A percentile compares a stretch with the other conserved stretches of the same genome.
phyloP scores from a whole-genome alignment of 129 eudicot species.

The Lactuca sativa region DNA sequence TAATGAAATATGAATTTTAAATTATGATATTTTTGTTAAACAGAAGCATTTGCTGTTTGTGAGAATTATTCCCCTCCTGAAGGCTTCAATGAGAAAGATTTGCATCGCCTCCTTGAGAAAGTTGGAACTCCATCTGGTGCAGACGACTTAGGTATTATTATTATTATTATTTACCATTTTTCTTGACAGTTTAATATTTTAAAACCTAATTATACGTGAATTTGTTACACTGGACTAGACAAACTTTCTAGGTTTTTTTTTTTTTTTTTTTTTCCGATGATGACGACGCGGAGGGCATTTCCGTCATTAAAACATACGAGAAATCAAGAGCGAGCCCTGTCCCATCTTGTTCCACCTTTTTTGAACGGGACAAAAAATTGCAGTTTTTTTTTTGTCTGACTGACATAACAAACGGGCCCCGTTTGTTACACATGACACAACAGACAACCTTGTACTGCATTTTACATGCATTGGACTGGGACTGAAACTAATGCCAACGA shows the following conservation, averaged over 20 bases:
- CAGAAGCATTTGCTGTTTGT: conserved; percentile 98
- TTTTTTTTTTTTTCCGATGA: too few species aligned
- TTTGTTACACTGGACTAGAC: too few species aligned
- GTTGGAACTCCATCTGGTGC: conserved; percentile 97
- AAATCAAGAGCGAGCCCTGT: too few species aligned
- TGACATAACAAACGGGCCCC: background rate
- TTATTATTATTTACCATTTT: background rate
- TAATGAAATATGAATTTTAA: background rate
- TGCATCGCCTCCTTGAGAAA: conserved; percentile 87
- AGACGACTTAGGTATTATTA: conserved; percentile 64
- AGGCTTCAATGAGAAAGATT: conserved; percentile 88
- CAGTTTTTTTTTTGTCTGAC: background rate
- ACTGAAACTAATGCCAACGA: background rate
- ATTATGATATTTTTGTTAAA: conserved; percentile 13
- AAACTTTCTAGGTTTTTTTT: too few species aligned
- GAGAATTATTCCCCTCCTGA: conserved; percentile 97
- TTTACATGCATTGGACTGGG: background rate
- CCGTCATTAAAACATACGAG: too few species aligned
- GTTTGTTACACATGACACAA: too few species aligned
- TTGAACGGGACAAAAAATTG: too few species aligned
- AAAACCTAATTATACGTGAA: background rate
- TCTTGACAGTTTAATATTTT: background rate
- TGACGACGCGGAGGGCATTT: too few species aligned
- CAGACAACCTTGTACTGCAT: too few species aligned
- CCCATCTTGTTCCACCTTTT: too few species aligned